Conservation (phyloP, 768 basidiomycete genomes). For the Mrakia frigida region DNA sequence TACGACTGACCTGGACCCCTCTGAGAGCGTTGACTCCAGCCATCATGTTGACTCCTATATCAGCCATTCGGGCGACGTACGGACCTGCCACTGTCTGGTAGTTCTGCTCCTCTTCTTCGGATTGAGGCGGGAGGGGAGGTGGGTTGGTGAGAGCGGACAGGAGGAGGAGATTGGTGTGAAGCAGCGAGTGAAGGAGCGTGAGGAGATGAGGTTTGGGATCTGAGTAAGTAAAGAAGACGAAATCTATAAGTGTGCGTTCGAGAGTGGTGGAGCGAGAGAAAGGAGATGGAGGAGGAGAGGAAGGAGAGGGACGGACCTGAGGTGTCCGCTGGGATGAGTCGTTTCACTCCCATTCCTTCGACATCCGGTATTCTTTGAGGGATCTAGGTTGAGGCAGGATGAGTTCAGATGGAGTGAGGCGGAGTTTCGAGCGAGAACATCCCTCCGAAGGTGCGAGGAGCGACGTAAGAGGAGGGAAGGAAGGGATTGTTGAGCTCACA, state of each 20-base stretch:
- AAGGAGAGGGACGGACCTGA: constrained; percentile 49
- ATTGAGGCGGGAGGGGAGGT: constrained; percentile 55
- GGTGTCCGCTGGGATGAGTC: constrained; percentile 71
- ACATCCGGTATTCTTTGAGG: constrained; percentile 77
- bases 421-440: constrained; percentile 30
- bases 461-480: not conserved
- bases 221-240: not conserved
- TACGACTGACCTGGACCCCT: constrained; percentile 65
- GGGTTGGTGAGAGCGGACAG: constrained; percentile 61
- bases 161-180: constrained; percentile 49
- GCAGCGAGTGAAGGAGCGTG: constrained; percentile 71
- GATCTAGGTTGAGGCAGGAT: constrained; percentile 50
- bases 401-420: too few relatives aligned
- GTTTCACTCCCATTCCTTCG: constrained; percentile 71
- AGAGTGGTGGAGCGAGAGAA: constrained; percentile 11
- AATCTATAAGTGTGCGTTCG: not conserved
- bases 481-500: constrained; percentile 52
- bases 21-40: constrained; percentile 82
- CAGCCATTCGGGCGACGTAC: constrained; percentile 63
- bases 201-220: constrained; percentile 23
- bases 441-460: not conserved
- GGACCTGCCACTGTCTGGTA: constrained; percentile 34
- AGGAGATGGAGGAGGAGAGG: not conserved
- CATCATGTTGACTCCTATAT: constrained; percentile 80
- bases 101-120: constrained; percentile 49